These are phyloP conservation scores for Acer campestre DNA, from an alignment of 345 rosid genomes.

Conservation along the genomic window DNA sequence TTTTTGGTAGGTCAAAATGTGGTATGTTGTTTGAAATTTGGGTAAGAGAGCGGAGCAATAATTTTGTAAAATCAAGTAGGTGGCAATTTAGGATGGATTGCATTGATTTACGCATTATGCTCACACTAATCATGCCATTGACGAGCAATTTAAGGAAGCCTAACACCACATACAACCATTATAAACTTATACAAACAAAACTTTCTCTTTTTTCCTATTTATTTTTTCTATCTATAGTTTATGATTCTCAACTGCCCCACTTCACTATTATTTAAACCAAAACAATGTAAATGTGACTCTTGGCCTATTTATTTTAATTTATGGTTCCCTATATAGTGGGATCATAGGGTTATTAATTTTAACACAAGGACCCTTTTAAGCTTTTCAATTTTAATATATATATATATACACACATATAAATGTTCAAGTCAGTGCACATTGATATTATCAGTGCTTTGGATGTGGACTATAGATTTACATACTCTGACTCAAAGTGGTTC, in stretches of 20 bases:
- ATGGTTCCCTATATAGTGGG: constrained; percentile 2
- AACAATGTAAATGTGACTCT: neutral
- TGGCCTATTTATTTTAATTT: neutral
- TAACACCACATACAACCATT: constrained; percentile 13
- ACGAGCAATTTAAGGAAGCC: constrained; percentile 29
- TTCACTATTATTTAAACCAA: neutral
- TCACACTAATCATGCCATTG: constrained; percentile 9
- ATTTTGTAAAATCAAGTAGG: neutral
- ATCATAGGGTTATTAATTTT: neutral
- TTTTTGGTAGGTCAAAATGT: neutral
- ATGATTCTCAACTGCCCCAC: constrained; percentile 28
- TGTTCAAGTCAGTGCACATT: too few species aligned
- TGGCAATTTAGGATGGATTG: neutral
- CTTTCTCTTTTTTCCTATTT: neutral
- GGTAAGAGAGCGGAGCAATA: neutral
- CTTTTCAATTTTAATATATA: neutral
- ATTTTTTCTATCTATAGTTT: neutral
- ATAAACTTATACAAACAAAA: constrained; percentile 18
- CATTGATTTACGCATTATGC: constrained; percentile 32
- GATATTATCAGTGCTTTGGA: too few species aligned
- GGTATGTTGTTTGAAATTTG: neutral
- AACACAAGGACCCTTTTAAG: neutral
- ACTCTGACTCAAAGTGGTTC: too few species aligned
- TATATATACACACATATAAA: too few species aligned
- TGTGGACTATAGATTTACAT: too few species aligned